Evolutionary conservation across 139 green algal species (phyloP), one percentile per base, ranked within the genome.

Genomic region (Chlamydomonas incerta): DNA sequence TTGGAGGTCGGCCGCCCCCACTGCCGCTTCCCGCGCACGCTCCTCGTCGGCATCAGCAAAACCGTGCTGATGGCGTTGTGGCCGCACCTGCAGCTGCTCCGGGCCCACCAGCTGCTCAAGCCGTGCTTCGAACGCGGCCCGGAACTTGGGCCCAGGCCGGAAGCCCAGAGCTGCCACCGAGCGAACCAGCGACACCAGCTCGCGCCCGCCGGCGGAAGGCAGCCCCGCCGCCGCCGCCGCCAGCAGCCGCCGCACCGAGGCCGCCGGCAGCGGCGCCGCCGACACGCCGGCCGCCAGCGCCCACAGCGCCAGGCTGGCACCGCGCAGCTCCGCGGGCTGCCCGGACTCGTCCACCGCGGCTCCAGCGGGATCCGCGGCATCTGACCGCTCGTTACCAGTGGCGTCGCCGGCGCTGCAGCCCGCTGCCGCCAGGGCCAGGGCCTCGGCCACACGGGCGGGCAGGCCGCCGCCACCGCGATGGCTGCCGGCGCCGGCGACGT

Each of bases 201-300:
- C 63, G 37, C 37, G 31, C 1, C 17, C 63, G 20, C 31, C 24
- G 4, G 77, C 77, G 6, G 0, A 8, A 9, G 63, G 37, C 37
- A 83, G 13, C 0, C n/a, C 75, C 26, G 17, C 18, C 9, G 15
- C 2, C 5, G 37, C 60, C 17, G n/a, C 35, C 37, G 20, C 35
- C 24, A 67, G 41, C 60, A 83, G 62, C 75, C 35, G 37, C 60
- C 26, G 75, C 75, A 83, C 63, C 6, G 41, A 50, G 41, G 41
- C 41, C 41, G 41, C 41, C 41, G 41, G 41, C 41, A 50, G 41
- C 41, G 20, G 62, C 75, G 6, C 6, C 60, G 28, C 26, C 4
- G 4, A 11, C 41, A 29, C 60, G 75, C 37, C 75, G 60, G 13
- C 23, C 34, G 75, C 60, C 20, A 83, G 62, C 41, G 75, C 75